These are phyloP conservation scores for Penicillium canescens DNA, from an alignment of 495 filamentous ascomycete species.

Conservation along the genomic window DNA sequence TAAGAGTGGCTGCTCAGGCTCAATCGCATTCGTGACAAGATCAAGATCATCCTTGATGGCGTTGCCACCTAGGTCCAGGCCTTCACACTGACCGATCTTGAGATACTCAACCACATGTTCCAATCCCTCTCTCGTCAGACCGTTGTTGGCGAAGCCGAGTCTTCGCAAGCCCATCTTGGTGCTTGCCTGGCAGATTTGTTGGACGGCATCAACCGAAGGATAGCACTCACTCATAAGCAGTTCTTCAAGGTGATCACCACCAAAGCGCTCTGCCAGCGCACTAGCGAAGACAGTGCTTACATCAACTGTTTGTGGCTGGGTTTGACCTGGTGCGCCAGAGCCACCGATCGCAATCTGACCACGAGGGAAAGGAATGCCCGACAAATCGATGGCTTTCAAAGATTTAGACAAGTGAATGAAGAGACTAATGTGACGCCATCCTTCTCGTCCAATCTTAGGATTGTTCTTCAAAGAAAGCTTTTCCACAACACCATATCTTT, in stretches of 20 bases:
- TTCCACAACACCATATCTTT: constrained; percentile 73
- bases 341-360: constrained; percentile 21
- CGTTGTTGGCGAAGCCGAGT: constrained; percentile 80
- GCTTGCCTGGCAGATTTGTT: constrained; percentile 72
- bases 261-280: constrained; percentile 73
- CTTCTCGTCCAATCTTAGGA: constrained; percentile 75
- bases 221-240: constrained; percentile 80
- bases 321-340: background rate
- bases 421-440: constrained; percentile 87
- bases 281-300: constrained; percentile 65
- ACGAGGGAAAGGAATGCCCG: constrained; percentile 78
- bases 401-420: constrained; percentile 90
- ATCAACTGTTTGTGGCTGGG: constrained; percentile 33
- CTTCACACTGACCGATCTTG: constrained; percentile 73
- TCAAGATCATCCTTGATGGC: constrained; percentile 70
- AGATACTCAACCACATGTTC: constrained; percentile 76
- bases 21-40: constrained; percentile 62
- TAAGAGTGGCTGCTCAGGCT: constrained; percentile 65
- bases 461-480: constrained; percentile 90
- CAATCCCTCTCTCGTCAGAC: constrained; percentile 69
- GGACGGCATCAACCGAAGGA: constrained; percentile 67
- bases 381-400: constrained; percentile 82
- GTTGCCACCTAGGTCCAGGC: constrained; percentile 93
- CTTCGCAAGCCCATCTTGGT: constrained; percentile 71
- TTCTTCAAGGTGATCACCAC: constrained; percentile 75